A percentile compares a stretch with the other conserved stretches of the same genome.
phyloP scores from a whole-genome alignment of 495 filamentous ascomycete genomes.

The Parathielavia appendiculata region DNA sequence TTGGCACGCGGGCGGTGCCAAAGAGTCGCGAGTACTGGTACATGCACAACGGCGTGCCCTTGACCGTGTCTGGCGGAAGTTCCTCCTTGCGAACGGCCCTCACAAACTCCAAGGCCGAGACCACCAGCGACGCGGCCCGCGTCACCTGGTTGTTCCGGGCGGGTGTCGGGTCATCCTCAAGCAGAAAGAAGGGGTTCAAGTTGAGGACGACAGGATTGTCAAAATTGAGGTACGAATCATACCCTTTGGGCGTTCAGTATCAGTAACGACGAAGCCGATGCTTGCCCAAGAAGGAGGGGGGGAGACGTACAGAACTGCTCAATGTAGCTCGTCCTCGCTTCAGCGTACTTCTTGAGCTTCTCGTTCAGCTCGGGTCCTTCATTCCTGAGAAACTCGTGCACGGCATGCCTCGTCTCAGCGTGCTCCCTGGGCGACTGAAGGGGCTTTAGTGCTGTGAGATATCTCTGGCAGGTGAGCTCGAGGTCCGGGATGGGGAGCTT shows the following conservation, averaged over 20 bases:
- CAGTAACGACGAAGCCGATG: background rate
- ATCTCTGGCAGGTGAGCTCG: constrained; percentile 70
- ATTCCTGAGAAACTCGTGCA: constrained; percentile 75
- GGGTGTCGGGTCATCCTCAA: constrained; percentile 96
- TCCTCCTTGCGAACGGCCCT: constrained; percentile 90
- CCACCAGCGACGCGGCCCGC: constrained; percentile 82
- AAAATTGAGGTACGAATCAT: constrained; percentile 96
- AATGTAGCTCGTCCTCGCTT: constrained; percentile 89
- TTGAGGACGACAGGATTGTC: constrained; percentile 98
- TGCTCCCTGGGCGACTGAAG: constrained; percentile 79
- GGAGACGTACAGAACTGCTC: constrained; percentile 89
- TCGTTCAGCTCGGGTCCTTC: constrained; percentile 87
- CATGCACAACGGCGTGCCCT: constrained; percentile 85
- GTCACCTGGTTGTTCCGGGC: constrained; percentile 95
- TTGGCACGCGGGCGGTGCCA: constrained; percentile 90
- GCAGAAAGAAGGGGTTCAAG: constrained; percentile 93
- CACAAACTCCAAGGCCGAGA: constrained; percentile 88
- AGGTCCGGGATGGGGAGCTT: constrained; percentile 95
- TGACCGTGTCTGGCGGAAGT: constrained; percentile 80
- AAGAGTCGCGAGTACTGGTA: constrained; percentile 96
- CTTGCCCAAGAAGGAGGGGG: background rate
- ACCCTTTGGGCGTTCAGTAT: constrained; percentile 61
- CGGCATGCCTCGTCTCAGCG: constrained; percentile 71
- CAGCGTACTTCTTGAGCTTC: constrained; percentile 87
- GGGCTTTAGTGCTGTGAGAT: constrained; percentile 73